Conservation (phyloP, 2,329 filamentous ascomycete genomes). For the Scytalidium lignicola region DNA sequence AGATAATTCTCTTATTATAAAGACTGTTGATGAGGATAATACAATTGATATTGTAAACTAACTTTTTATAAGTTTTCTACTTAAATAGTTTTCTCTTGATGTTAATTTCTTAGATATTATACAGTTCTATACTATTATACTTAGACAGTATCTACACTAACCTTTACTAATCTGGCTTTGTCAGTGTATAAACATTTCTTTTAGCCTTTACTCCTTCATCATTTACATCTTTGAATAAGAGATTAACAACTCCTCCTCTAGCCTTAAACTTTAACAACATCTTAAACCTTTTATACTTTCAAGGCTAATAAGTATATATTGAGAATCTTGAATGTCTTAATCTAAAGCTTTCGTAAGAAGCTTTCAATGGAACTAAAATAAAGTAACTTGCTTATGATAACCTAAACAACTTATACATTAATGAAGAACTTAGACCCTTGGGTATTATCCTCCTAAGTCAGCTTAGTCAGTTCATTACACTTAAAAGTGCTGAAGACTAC, state of each 20-base stretch:
- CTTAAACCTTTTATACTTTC: constrained; percentile 9
- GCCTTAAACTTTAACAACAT: constrained; percentile 7
- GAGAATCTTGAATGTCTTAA: constrained; percentile 9
- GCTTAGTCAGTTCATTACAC: constrained; percentile 7
- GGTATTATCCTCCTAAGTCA: constrained; percentile 11
- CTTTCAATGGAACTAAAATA: constrained; percentile 3
- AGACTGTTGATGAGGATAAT: constrained; percentile 4
- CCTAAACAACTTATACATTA: constrained; percentile 7
- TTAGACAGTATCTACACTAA: constrained; percentile 3
- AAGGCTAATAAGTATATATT: constrained; percentile 9
- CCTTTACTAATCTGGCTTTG: constrained; percentile 5
- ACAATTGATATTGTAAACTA: constrained; percentile 1
- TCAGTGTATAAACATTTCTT: constrained; percentile 3
- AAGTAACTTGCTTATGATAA: constrained; percentile 6
- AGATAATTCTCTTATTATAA: not conserved
- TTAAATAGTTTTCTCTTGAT: not conserved
- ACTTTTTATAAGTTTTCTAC: constrained; percentile 4
- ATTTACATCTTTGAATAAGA: constrained; percentile 10
- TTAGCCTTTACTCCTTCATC: constrained; percentile 6
- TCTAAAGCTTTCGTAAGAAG: constrained; percentile 8
- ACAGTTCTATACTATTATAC: constrained; percentile 5
- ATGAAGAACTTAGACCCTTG: constrained; percentile 6
- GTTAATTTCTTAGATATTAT: constrained; percentile 3
- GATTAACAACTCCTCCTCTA: constrained; percentile 6
- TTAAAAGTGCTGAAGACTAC: constrained; percentile 8